Conservation (phyloP, 768 basidiomycete genomes). For the Tubosaeta brunneosetosa region DNA sequence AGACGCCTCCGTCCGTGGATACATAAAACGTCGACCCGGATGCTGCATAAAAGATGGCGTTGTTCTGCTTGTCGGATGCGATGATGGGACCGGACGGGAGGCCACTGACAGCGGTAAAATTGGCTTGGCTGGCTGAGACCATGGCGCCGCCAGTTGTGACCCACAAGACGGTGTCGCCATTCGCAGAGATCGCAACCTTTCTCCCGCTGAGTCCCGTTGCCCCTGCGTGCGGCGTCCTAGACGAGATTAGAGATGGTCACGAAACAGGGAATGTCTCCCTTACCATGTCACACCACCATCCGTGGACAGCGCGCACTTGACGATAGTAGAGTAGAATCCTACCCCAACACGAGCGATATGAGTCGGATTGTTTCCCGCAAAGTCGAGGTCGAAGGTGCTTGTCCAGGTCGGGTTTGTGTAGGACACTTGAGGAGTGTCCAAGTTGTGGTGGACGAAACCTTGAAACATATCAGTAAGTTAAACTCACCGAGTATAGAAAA, state of each 20-base stretch:
- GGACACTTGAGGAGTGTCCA: slow-evolving; percentile 1
- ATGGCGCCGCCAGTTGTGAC: slow-evolving; percentile 3
- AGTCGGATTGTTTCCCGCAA: slow-evolving; percentile 9
- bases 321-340: background rate
- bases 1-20: slow-evolving; percentile 50
- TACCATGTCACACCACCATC: slow-evolving; percentile 10
- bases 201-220: slow-evolving; percentile 9
- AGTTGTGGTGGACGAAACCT: slow-evolving; percentile 9
- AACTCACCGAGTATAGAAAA: background rate
- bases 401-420: slow-evolving; percentile 8
- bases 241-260: background rate
- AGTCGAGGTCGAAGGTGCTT: slow-evolving; percentile 6
- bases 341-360: slow-evolving; percentile 8
- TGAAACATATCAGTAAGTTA: background rate
- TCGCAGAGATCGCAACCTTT: slow-evolving; percentile 8
- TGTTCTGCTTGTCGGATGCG: slow-evolving; percentile 58
- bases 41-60: slow-evolving; percentile 57
- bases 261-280: background rate
- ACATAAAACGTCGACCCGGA: slow-evolving; percentile 52
- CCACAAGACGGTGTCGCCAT: slow-evolving; percentile 8
- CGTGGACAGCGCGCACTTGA: slow-evolving; percentile 9
- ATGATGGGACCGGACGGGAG: slow-evolving; percentile 53
- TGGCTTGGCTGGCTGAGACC: slow-evolving; percentile 9
- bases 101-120: slow-evolving; percentile 22
- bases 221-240: slow-evolving; percentile 4